Evolutionary conservation across 2,329 filamentous ascomycete genomes (phyloP), one percentile per base, ranked within the genome.

Genomic region (Cladosporium velox): DNA sequence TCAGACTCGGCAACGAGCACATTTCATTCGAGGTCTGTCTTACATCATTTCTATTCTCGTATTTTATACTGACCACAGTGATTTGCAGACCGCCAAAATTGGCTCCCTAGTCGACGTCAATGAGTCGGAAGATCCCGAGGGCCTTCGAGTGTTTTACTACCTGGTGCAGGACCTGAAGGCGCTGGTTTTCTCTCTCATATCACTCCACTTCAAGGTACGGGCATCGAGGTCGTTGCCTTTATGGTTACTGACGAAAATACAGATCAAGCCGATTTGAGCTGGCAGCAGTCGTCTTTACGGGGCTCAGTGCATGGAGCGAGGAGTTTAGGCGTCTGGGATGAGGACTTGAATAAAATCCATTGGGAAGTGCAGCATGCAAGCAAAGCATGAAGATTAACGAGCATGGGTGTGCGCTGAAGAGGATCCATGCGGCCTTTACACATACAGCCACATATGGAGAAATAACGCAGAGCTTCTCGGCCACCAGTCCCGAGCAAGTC

Each of bases 111-210:
- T 97, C 71, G 95, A 99, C 77, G 95, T 99, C 67, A 96, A 93
- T 60, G 95, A 98, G 77, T 97, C 93, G 2, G 90, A 92, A 61
- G 95, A 99, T 76, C 95, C 95, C 1, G 95, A 99, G 80, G 95
- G 95, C 34, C 86, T 99, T 14, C 88, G 95, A 59, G 95, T 99
- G 3, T 99, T 99, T 80, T 99, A 99, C 83, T 99, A 99, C 77
- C 88, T 99, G 8, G 94, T 98, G 5, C 95, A 99, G 77, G 95
- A 99, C 77, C 82, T 99, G 30, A 99, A 98, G 81, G 95, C 95
- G 0, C 84, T 99, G 44, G 92, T 99, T 3, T 99, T 99, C 79
- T 97, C 94, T 64, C 81, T 99, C 70, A 99, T 98, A 74, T 92
- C 92, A 2, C 85, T 99, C 70, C 95, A 99, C 82, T 99, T 99